Percentiles rank a stretch among this genome's conserved stretches.
phyloP scores from a whole-genome alignment of 1,139 yeast species.

The Taiozyma sp. region DNA sequence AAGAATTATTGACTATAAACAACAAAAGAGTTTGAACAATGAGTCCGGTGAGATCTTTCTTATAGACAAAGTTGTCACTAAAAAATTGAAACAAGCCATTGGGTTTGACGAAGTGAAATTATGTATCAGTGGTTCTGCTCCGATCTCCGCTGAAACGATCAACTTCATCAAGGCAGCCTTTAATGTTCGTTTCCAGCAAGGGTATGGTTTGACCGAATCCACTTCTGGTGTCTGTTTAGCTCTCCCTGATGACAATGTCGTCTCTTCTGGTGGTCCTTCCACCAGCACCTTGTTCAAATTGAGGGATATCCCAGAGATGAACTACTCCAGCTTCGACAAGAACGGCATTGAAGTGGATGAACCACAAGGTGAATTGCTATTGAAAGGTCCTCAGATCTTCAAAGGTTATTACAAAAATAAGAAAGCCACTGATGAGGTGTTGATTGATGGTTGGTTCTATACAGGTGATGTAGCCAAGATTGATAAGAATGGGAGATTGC shows the following conservation, averaged over 20 bases:
- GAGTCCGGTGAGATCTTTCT: constrained; percentile 27
- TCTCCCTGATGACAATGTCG: constrained; percentile 34
- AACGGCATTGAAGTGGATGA: constrained; percentile 30
- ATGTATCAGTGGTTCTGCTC: constrained; percentile 67
- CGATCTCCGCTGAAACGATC: constrained; percentile 56
- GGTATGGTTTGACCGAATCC: constrained; percentile 76
- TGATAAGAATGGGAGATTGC: constrained; percentile 47
- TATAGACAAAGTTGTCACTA: constrained; percentile 28
- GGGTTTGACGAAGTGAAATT: constrained; percentile 49
- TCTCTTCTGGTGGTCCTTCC: constrained; percentile 55
- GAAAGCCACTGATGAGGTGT: constrained; percentile 44
- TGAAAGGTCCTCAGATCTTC: constrained; percentile 67
- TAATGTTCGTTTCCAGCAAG: constrained; percentile 56
- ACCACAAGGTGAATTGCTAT: constrained; percentile 52
- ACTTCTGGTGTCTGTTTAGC: constrained; percentile 56
- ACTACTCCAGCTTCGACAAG: constrained; percentile 47
- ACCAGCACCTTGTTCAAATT: constrained; percentile 52
- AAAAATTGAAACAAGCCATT: constrained; percentile 46
- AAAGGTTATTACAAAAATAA: constrained; percentile 53
- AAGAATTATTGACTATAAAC: constrained; percentile 32
- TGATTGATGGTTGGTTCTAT: constrained; percentile 71
- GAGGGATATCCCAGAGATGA: constrained; percentile 63
- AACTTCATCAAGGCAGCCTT: constrained; percentile 58
- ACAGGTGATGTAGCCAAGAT: constrained; percentile 72
- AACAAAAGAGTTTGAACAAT: constrained; percentile 28